phyloP scores from a whole-genome alignment of 1,284 basidiomycete species.

The Sphaerobolus stellatus region DNA sequence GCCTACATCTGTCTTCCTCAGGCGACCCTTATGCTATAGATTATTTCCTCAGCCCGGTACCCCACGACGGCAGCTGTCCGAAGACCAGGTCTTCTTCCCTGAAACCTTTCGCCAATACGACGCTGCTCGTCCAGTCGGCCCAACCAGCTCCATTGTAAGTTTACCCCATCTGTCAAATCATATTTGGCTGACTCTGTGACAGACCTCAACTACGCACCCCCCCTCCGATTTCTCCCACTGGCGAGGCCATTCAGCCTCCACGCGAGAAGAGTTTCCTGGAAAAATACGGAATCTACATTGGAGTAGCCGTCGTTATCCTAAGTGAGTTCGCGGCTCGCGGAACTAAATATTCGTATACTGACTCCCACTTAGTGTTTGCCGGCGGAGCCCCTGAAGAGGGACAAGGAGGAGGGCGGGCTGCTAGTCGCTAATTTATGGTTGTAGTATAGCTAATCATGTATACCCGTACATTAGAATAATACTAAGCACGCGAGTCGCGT shows the following conservation, averaged over 20 bases:
- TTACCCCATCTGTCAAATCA: conserved; percentile 4
- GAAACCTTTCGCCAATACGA: conserved; percentile 47
- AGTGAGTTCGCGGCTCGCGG: conserved; percentile 41
- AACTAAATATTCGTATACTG: neutral
- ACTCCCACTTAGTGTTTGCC: conserved; percentile 1
- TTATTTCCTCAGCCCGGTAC: conserved; percentile 65
- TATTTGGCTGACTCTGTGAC: conserved; percentile 6
- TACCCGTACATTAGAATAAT: neutral
- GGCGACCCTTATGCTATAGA: conserved; percentile 60
- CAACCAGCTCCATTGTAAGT: conserved; percentile 58
- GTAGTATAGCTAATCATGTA: too few species aligned
- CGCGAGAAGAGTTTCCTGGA: conserved; percentile 79
- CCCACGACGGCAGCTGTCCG: conserved; percentile 65
- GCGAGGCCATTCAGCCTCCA: conserved; percentile 57
- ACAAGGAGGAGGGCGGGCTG: neutral
- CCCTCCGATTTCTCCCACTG: conserved; percentile 63
- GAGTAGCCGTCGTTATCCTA: conserved; percentile 55
- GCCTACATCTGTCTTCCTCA: conserved; percentile 50
- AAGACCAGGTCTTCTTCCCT: conserved; percentile 20
- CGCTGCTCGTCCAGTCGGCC: conserved; percentile 48
- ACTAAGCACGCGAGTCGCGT: neutral
- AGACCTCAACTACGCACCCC: conserved; percentile 69
- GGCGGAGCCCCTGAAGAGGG: conserved; percentile 10
- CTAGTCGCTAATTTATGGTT: too few species aligned
- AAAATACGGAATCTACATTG: conserved; percentile 88